phyloP scores from a whole-genome alignment of 176 grass and related monocot genomes.

The Oryza glumipatula region DNA sequence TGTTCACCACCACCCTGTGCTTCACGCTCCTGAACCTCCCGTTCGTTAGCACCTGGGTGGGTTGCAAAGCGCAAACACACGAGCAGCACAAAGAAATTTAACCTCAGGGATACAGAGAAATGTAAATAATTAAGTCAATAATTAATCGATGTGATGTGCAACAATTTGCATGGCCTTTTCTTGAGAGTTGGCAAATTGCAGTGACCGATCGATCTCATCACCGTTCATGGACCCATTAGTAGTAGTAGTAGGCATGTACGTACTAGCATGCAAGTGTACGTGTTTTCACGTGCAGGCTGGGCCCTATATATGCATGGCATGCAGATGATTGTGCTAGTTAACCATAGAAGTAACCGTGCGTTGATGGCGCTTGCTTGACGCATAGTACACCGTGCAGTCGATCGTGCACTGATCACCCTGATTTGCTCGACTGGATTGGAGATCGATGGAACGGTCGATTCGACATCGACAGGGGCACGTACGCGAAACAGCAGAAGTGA shows the following conservation, averaged over 20 bases:
- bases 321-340: not conserved
- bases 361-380: constrained; percentile 1
- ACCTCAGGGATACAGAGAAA: not conserved
- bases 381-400: not conserved
- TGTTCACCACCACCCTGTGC: constrained; percentile 87
- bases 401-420: constrained; percentile 10
- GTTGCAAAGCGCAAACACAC: too few relatives aligned
- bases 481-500: not conserved
- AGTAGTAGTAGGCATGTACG: not conserved
- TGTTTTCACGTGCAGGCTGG: not conserved
- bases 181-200: not conserved
- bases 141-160: not conserved
- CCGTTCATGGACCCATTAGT: not conserved
- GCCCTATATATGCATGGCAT: not conserved
- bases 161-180: not conserved
- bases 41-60: constrained; percentile 88
- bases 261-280: not conserved
- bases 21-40: constrained; percentile 94
- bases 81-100: not conserved
- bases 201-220: not conserved
- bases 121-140: not conserved
- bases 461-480: not conserved
- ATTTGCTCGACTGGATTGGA: not conserved
- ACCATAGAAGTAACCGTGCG: constrained; percentile 4
- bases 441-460: not conserved